Evolutionary conservation across 176 grass and related monocot genomes (phyloP).

Genomic region (Saccharum officinarum): DNA sequence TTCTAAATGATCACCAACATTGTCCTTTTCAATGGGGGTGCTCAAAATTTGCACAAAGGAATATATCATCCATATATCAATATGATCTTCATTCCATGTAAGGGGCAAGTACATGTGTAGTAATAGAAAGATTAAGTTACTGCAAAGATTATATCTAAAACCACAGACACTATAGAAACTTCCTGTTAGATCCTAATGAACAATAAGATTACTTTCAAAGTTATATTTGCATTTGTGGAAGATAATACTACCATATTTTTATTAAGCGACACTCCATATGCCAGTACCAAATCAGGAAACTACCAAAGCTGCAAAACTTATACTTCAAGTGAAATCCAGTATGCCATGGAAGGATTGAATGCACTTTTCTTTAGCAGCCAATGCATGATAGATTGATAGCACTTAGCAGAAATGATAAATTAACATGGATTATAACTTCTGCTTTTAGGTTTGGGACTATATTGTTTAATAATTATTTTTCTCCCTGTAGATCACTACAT

Average conservation of each 20-base stretch:
- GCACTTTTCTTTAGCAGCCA: neutral
- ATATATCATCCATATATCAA: neutral
- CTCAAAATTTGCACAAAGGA: neutral
- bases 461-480: neutral
- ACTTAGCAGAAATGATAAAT: slow-evolving; percentile 11
- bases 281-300: neutral
- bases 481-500: neutral
- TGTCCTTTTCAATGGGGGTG: neutral
- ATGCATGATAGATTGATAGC: neutral
- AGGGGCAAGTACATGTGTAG: neutral
- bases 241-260: neutral
- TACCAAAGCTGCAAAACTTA: slow-evolving; percentile 5
- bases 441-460: neutral
- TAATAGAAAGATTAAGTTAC: neutral
- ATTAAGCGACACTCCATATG: slow-evolving; percentile 15
- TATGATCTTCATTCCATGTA: neutral
- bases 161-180: neutral
- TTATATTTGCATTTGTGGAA: slow-evolving; percentile 14
- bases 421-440: neutral
- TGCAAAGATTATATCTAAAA: slow-evolving; percentile 1
- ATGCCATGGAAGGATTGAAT: neutral
- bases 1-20: neutral
- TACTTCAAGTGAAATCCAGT: neutral
- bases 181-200: neutral
- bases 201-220: neutral